Percentiles rank a stretch among this genome's conserved stretches.
Evolutionary conservation across 2,329 filamentous ascomycete species (phyloP).

Genomic region (Amauroascus niger): DNA sequence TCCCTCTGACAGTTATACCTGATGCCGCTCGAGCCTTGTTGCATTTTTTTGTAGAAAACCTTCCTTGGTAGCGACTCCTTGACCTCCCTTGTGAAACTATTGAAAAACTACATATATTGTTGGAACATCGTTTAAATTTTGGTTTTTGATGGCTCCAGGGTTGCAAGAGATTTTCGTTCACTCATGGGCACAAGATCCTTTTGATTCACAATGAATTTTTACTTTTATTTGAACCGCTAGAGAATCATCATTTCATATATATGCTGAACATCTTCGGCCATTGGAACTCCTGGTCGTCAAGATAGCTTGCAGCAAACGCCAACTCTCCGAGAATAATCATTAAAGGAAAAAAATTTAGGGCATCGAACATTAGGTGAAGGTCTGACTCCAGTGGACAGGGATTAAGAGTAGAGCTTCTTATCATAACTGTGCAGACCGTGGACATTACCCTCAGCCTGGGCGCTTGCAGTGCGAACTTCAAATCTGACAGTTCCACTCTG

Average conservation of each 20-base stretch:
- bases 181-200: not conserved
- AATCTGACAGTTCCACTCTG: constrained; percentile 70
- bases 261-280: not conserved
- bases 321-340: not conserved
- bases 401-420: constrained; percentile 95
- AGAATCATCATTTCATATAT: not conserved
- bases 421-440: constrained; percentile 96
- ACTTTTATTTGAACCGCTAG: not conserved
- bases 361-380: constrained; percentile 16
- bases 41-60: too few relatives aligned
- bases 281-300: constrained; percentile 5
- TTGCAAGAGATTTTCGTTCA: not conserved
- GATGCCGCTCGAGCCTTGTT: too few relatives aligned
- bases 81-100: too few relatives aligned
- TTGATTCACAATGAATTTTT: not conserved
- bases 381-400: not conserved
- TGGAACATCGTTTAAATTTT: too few relatives aligned
- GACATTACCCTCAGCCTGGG: constrained; percentile 91
- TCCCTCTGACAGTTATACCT: too few relatives aligned
- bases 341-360: constrained; percentile 16
- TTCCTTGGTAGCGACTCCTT: too few relatives aligned
- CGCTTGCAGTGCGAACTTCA: constrained; percentile 86
- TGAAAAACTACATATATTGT: too few relatives aligned
- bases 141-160: too few relatives aligned
- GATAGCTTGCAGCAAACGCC: constrained; percentile 1